Base-by-base conservation (phyloP, 257 asterid genomes). In the Solanum chiquidenum region DNA sequence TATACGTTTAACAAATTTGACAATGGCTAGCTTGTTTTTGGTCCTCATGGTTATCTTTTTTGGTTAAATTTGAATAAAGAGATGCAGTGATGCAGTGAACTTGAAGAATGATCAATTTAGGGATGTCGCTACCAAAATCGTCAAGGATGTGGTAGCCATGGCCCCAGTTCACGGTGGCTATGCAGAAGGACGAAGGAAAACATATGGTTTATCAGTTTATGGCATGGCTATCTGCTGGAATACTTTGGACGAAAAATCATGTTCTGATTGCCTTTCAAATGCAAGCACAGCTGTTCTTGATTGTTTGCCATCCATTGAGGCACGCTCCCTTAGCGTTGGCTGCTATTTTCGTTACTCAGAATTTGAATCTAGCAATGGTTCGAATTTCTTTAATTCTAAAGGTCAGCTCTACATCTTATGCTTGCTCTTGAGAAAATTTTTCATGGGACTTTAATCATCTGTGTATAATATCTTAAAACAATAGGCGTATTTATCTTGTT, bases 201-300 rank as follows among this genome's bases (percentile, higher is more conserved):
- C 86, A 7, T 12, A 62, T 31, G 86, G 13, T 68, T 31, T 79
- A 37, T 40, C 89, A n/a, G 44, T 55, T 55, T 46, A 82, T 68
- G 89, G 89, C 21, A 87, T 87, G 83, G 87, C 83, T 34, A 87
- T 68, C 69, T 83, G 89, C 62, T 82, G 89, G 87, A 82, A 31
- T 79, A 87, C 83, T 87, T 82, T 87, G 87, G 86, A 83, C 5
- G 38, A 87, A 49, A 68, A 52, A 27, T 35, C 77, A 87, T 68
- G 89, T 71, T 35, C 71, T 18, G 42, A 49, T 31, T 82, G 89
- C 73, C 87, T 87, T 5, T 18, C 25, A 33, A 83, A 64, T n/a
- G 87, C 89, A 80, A 87, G 87, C 72, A 34, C n/a, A 68, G 23
- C 66, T 62, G 60, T 87, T 27, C 34, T 44, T 31, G 44, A 82